Base-by-base conservation (phyloP, 768 basidiomycete species). In the Termitomyces sp. region DNA sequence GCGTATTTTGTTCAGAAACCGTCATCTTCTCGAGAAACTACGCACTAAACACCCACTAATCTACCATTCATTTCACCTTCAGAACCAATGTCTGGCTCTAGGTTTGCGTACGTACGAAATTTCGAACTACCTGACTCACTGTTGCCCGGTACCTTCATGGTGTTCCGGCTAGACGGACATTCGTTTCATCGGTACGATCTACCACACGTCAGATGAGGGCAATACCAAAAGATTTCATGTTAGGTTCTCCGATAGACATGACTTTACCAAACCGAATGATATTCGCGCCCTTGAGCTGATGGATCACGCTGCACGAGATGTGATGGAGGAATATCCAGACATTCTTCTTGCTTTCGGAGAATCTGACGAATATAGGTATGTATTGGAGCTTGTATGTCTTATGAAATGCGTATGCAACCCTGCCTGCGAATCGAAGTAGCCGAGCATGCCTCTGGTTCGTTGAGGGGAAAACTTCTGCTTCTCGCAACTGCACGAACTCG, bases 331-430 rank as follows among this genome's bases (percentile, higher is more conserved):
- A 65, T 87, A 88, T 65, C 80, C 83, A 35, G 95, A 97, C 67
- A 82, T 97, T 56, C 75, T 91, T 12, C 78, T 97, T 19, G 97
- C 80, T 0, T 98, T 95, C 67, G 97, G 97, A 1, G 91, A 99
- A 74, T 97, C 94, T 19, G 97, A 99, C 68, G 97, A 99, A 72
- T 98, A 85, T 72, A 97, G 94, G 95, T 89, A 56, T 50, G 76
- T 64, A 30, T 40, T 2, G 8, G 5, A 27, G 48, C 1, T 27
- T 25, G 23, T 37, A 25, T n/a, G 21, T 17, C 6, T 50, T 17
- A 17, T 3, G 5, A 11, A 17, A 27, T n/a, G 25, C 2, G 17
- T 39, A n/a, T 27, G 35, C 12, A 25, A 17, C 48, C 14, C 3
- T 25, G 48, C 9, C 12, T 35, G 34, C 3, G 8, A 50, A n/a